phyloP scores from a whole-genome alignment of 208 protist species.

The Willaertia magna region DNA sequence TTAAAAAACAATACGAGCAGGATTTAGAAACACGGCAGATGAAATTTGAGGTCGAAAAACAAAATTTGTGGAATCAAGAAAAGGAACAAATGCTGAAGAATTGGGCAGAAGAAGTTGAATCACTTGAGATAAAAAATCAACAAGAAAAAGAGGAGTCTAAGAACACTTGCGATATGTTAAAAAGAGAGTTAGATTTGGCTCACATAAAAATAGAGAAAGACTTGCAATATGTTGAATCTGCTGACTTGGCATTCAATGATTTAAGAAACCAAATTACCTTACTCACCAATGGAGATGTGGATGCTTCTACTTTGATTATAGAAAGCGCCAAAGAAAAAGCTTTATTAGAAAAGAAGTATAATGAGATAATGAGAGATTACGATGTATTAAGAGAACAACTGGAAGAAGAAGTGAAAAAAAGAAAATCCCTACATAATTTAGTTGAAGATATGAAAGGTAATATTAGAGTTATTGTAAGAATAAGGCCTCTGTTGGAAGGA shows the following conservation, averaged over 20 bases:
- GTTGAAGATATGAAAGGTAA: constrained; percentile 24
- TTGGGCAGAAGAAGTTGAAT: background rate
- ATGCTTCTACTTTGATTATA: constrained; percentile 5
- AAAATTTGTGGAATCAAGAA: background rate
- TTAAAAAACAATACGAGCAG: background rate
- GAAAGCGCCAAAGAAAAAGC: constrained; percentile 4
- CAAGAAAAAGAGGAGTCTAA: background rate
- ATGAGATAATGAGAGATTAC: background rate
- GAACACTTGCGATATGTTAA: background rate
- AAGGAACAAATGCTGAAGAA: background rate
- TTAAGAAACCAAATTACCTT: constrained; percentile 7
- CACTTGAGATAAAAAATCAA: background rate
- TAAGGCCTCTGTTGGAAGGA: background rate
- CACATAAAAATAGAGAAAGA: constrained; percentile 6
- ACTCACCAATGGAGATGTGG: background rate
- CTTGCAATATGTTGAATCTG: constrained; percentile 11
- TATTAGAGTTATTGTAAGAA: constrained; percentile 17
- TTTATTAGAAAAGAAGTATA: background rate
- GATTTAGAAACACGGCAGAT: background rate
- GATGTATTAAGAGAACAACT: background rate
- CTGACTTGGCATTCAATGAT: background rate
- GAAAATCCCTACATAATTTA: constrained; percentile 16
- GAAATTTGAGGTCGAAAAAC: background rate
- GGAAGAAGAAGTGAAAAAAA: background rate
- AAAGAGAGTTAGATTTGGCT: background rate